These are phyloP conservation scores for Udeniomyces megalosporus DNA, from an alignment of 768 basidiomycete genomes.

Conservation along the genomic window DNA sequence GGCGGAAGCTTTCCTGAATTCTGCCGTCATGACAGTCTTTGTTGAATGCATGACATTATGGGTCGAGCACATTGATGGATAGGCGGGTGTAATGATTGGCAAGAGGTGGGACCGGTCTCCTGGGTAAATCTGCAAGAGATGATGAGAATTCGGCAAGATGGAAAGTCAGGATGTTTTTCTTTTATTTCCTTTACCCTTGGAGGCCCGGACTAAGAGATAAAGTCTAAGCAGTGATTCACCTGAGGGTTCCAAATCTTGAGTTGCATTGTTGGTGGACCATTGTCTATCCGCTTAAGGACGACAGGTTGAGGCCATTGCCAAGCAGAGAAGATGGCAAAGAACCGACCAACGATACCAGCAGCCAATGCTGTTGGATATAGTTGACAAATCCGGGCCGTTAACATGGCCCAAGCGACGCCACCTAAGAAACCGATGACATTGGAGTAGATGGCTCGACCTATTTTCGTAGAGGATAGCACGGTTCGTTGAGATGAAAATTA, in stretches of 20 bases:
- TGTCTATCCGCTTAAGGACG: conserved; percentile 90
- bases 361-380: conserved; percentile 88
- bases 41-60: conserved; percentile 95
- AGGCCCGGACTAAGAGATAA: background rate
- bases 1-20: conserved; percentile 81
- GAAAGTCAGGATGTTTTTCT: no score
- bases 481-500: background rate
- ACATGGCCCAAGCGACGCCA: conserved; percentile 96
- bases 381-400: conserved; percentile 98
- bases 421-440: conserved; percentile 96
- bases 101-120: conserved; percentile 87
- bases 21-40: conserved; percentile 87
- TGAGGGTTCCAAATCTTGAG: conserved; percentile 83
- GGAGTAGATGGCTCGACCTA: conserved; percentile 90
- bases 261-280: conserved; percentile 76
- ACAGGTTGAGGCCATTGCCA: conserved; percentile 99
- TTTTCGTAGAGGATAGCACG: background rate
- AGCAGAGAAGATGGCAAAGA: conserved; percentile 72
- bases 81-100: conserved; percentile 99
- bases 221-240: conserved; percentile 38
- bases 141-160: background rate
- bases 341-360: conserved; percentile 87
- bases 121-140: conserved; percentile 53
- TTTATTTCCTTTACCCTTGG: background rate
- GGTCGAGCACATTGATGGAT: conserved; percentile 97